These are phyloP conservation scores for Starmerella floricola DNA, from an alignment of 805 yeast species.

Conservation along the genomic window DNA sequence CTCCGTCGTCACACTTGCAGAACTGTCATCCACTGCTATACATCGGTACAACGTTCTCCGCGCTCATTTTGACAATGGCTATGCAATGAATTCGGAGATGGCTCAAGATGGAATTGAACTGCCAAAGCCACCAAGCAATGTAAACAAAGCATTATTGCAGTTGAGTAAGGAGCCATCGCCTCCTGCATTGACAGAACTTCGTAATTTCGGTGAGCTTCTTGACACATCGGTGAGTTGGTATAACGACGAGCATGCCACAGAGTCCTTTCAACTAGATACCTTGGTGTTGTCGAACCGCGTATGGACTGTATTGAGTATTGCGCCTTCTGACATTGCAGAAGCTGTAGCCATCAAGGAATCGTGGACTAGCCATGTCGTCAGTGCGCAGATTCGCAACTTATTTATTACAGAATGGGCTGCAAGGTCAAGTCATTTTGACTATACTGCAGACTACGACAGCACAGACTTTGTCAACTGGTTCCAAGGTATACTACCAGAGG, in stretches of 20 bases:
- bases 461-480: slow-evolving; percentile 31
- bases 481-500: slow-evolving; percentile 26
- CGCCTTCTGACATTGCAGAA: slow-evolving; percentile 24
- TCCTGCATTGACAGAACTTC: slow-evolving; percentile 15
- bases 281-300: slow-evolving; percentile 27
- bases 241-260: slow-evolving; percentile 10
- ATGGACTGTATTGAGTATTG: slow-evolving; percentile 29
- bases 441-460: slow-evolving; percentile 32
- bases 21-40: slow-evolving; percentile 21
- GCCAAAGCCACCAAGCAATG: slow-evolving; percentile 24
- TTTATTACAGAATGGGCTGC: slow-evolving; percentile 32
- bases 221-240: slow-evolving; percentile 25
- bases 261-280: slow-evolving; percentile 20
- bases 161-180: slow-evolving; percentile 7
- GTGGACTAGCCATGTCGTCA: slow-evolving; percentile 30
- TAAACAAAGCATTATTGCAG: slow-evolving; percentile 15
- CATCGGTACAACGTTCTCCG: slow-evolving; percentile 24
- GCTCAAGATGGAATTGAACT: slow-evolving; percentile 29
- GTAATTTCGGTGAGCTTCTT: slow-evolving; percentile 19
- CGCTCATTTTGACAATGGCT: slow-evolving; percentile 29
- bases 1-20: slow-evolving; percentile 31
- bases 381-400: slow-evolving; percentile 30
- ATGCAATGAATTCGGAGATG: slow-evolving; percentile 31
- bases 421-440: slow-evolving; percentile 26
- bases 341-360: slow-evolving; percentile 20